Evolutionary conservation across 106 monocot species (phyloP).

Genomic region (Agapanthus africanus): DNA sequence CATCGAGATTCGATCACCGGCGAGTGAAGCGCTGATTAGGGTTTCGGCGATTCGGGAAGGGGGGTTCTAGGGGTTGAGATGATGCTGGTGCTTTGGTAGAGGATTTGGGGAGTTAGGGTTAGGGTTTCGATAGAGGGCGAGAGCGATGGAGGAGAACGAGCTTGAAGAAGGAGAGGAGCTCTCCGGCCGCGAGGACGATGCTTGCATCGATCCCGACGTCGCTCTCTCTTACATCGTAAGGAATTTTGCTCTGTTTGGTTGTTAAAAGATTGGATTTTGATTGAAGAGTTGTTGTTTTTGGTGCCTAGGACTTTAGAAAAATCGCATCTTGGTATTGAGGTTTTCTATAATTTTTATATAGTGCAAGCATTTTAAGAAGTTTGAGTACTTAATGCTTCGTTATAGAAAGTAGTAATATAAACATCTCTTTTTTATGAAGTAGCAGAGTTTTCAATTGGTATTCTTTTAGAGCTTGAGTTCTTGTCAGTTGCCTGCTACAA

Average conservation of each 20-base stretch:
- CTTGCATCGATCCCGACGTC: constrained; percentile 43
- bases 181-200: constrained; percentile 29
- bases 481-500: background rate
- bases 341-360: background rate
- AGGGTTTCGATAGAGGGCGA: constrained; percentile 16
- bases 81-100: too few species aligned
- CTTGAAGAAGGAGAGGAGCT: constrained; percentile 65
- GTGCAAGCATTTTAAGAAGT: background rate
- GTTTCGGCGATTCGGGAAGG: constrained; percentile 6
- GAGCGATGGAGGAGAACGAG: constrained; percentile 57
- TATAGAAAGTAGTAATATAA: background rate
- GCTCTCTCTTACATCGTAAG: constrained; percentile 75
- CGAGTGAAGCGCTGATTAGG: constrained; percentile 7
- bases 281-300: background rate
- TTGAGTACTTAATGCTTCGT: background rate
- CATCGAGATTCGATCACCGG: background rate
- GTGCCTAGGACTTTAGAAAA: background rate
- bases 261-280: constrained; percentile 1
- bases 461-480: background rate
- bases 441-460: background rate
- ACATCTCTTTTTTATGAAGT: background rate
- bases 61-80: background rate
- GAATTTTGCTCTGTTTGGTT: background rate
- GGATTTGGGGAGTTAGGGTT: constrained; percentile 21
- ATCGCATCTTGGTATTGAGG: background rate